A percentile compares a stretch with the other conserved stretches of the same genome.
These are phyloP conservation scores for Cardamine resedifolia DNA, from an alignment of 345 rosid genomes.

Conservation along the genomic window DNA sequence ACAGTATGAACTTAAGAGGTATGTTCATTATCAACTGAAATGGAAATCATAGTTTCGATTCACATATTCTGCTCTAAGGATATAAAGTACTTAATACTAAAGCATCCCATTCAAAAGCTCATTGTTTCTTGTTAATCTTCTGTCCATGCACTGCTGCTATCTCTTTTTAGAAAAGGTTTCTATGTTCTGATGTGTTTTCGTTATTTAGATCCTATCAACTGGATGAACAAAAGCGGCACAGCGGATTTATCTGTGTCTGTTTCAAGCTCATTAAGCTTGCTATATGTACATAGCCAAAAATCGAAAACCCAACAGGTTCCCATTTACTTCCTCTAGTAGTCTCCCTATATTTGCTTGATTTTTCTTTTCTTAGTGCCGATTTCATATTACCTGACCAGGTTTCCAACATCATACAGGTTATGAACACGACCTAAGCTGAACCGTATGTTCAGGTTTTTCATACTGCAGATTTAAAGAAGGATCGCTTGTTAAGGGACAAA, in stretches of 20 bases:
- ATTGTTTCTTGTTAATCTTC: not conserved
- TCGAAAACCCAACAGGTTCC: not conserved
- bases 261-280: constrained; percentile 4
- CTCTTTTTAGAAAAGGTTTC: not conserved
- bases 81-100: not conserved
- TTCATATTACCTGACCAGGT: not conserved
- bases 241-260: not conserved
- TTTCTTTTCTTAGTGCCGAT: not conserved
- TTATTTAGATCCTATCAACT: constrained; percentile 4
- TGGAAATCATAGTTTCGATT: not conserved
- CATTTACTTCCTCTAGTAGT: not conserved
- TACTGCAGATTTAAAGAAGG: not conserved
- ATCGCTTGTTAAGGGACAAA: not conserved
- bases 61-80: not conserved
- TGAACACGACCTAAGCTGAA: not conserved
- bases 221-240: constrained; percentile 1
- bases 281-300: not conserved
- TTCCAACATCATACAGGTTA: not conserved
- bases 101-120: not conserved
- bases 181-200: not conserved
- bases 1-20: not conserved
- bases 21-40: not conserved
- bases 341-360: not conserved
- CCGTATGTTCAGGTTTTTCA: not conserved
- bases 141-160: not conserved